phyloP scores from a whole-genome alignment of 257 asterid genomes.

The Galeopsis tetrahit region DNA sequence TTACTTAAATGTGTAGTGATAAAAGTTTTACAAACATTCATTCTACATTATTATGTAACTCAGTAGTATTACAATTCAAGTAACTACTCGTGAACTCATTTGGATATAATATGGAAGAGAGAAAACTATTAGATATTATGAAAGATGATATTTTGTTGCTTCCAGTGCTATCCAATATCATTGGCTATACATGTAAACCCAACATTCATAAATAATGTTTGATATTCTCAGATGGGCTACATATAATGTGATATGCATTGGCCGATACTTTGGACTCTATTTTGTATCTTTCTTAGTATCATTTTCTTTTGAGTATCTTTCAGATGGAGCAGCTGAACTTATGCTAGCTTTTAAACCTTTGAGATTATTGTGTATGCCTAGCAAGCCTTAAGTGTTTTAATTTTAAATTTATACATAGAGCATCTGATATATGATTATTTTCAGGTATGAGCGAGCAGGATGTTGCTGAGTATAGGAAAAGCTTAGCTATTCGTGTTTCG shows the following conservation, averaged over 20 bases:
- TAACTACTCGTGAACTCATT: background rate
- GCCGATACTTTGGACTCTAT: background rate
- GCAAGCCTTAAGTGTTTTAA: background rate
- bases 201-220: background rate
- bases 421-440: conserved; percentile 29
- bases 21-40: background rate
- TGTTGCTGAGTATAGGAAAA: conserved; percentile 69
- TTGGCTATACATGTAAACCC: background rate
- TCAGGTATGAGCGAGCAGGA: conserved; percentile 87
- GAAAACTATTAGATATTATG: background rate
- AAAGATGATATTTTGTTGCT: background rate
- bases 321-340: conserved; percentile 24
- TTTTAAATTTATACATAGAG: conserved; percentile 10
- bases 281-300: background rate
- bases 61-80: background rate
- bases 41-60: background rate
- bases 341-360: conserved; percentile 19
- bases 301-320: conserved; percentile 14
- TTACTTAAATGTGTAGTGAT: background rate
- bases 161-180: background rate
- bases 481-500: conserved; percentile 85
- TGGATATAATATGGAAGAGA: background rate
- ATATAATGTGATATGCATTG: background rate
- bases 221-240: background rate
- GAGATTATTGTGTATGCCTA: background rate